A percentile compares a stretch with the other conserved stretches of the same genome.
phyloP scores from a whole-genome alignment of 805 yeast species.

The Schwanniomyces occidentalis region DNA sequence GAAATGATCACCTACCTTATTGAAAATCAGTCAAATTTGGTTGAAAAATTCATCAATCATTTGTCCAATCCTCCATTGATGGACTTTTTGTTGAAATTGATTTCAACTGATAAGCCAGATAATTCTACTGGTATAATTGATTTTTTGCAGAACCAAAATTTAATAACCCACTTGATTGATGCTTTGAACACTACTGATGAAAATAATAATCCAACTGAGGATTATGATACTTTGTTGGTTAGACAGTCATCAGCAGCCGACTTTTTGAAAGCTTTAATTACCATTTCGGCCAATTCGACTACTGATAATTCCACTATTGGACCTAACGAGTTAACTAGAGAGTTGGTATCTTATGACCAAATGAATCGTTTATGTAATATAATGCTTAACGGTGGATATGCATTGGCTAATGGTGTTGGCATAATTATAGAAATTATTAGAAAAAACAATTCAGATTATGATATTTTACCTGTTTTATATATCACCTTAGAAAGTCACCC shows the following conservation, averaged over 20 bases:
- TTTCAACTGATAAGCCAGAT: conserved; percentile 48
- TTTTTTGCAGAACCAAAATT: conserved; percentile 40
- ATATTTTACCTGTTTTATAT: conserved; percentile 44
- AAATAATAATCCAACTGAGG: conserved; percentile 12
- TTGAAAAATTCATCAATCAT: conserved; percentile 43
- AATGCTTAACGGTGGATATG: conserved; percentile 48
- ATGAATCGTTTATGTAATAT: conserved; percentile 37
- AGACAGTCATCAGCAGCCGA: conserved; percentile 46
- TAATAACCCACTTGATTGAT: conserved; percentile 35
- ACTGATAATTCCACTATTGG: conserved; percentile 48
- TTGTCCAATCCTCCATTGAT: conserved; percentile 47
- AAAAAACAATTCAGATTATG: conserved; percentile 48
- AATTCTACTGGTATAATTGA: conserved; percentile 48
- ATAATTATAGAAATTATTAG: conserved; percentile 47
- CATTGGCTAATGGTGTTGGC: conserved; percentile 50
- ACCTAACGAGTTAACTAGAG: conserved; percentile 47
- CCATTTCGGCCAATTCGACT: conserved; percentile 47
- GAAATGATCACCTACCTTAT: conserved; percentile 46
- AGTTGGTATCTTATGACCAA: conserved; percentile 38
- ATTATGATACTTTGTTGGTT: conserved; percentile 21
- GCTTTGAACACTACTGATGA: conserved; percentile 27
- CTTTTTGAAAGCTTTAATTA: conserved; percentile 44
- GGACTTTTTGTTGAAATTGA: conserved; percentile 45
- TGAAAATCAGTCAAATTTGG: conserved; percentile 42
- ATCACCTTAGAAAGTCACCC: conserved; percentile 47